phyloP scores from a whole-genome alignment of 768 basidiomycete species.

The Boletus huronensis region DNA sequence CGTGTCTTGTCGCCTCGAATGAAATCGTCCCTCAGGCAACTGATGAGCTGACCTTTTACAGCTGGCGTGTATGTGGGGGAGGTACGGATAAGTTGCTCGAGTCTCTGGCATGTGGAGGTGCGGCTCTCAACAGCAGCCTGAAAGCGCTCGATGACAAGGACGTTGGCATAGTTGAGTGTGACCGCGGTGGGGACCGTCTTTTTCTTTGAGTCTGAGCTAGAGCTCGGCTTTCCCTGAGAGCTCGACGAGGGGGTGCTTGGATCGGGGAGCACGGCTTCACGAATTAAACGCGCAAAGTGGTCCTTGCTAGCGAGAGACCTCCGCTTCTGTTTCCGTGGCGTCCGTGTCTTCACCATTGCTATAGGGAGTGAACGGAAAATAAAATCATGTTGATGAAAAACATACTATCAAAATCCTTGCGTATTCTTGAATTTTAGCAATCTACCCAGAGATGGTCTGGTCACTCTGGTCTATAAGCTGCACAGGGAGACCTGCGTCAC shows the following conservation, averaged over 20 bases:
- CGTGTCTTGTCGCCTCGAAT: conserved; percentile 26
- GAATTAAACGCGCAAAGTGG: conserved; percentile 23
- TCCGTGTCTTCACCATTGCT: conserved; percentile 16
- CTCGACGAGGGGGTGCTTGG: neutral
- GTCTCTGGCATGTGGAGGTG: conserved; percentile 26
- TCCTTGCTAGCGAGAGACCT: conserved; percentile 22
- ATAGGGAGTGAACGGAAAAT: neutral
- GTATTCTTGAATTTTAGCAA: neutral
- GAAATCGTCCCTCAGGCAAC: conserved; percentile 25
- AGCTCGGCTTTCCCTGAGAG: conserved; percentile 3
- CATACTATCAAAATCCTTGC: conserved; percentile 2
- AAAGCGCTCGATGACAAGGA: conserved; percentile 27
- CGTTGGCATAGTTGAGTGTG: conserved; percentile 23
- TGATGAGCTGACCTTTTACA: conserved; percentile 17
- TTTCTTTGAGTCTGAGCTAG: conserved; percentile 2
- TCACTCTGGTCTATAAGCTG: neutral
- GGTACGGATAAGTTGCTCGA: conserved; percentile 26
- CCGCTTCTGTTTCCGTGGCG: conserved; percentile 25
- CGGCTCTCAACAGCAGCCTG: conserved; percentile 27
- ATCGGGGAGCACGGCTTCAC: conserved; percentile 12
- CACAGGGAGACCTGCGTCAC: neutral
- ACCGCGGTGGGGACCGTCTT: neutral
- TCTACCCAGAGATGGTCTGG: neutral
- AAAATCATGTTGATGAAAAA: neutral
- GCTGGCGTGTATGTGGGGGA: conserved; percentile 20